Base-by-base conservation (phyloP, 2,329 filamentous ascomycete genomes). In the Fusarium papillatum region DNA sequence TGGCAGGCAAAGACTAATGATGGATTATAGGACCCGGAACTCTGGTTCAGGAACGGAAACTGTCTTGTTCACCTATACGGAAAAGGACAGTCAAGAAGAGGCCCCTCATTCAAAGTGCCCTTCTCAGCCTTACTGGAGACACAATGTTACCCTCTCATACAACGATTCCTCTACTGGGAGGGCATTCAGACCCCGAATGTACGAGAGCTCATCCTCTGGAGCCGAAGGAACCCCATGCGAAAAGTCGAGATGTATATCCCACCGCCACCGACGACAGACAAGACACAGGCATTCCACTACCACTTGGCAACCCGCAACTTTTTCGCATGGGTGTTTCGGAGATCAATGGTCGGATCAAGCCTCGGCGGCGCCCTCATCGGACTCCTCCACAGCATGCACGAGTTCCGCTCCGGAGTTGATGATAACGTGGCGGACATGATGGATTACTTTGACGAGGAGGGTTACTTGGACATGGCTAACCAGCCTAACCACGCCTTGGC, bases 261-360 rank as follows among this genome's bases (percentile, higher is more conserved):
- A 3, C 87, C 93, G 1, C 93, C 93, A 1, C 80, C 87, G 2
- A 83, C 85, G 39, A 83, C 87, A 7, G 87, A 89, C 60, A 87
- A 88, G 74, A 85, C 88, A 6, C 88, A 92, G 71, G 85, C 89
- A 0, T 90, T 91, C 76, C 82, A 86, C 43, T 93, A 93, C 81
- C 92, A 95, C 77, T 80, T 95, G 7, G 90, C 92, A 2, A 94
- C 91, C 5, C 89, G 94, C 17, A 96, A 96, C 79, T 90, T 95
- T 77, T 93, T 96, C 70, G 94, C 94, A 5, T 95, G 92, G 86
- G 82, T 94, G 2, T 89, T 90, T 68, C 86, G 90, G 5, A 89
- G 89, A 71, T 90, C 94, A 1, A 81, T 96, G 39, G 94, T 95
- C 2, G 94, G 94, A 8, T 85, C 88, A 41, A 88, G 90, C 65